Percentiles rank a stretch among this genome's conserved stretches.
These are phyloP conservation scores for Rhynchospora breviuscula DNA, from an alignment of 176 grass and related monocot species.

Conservation along the genomic window DNA sequence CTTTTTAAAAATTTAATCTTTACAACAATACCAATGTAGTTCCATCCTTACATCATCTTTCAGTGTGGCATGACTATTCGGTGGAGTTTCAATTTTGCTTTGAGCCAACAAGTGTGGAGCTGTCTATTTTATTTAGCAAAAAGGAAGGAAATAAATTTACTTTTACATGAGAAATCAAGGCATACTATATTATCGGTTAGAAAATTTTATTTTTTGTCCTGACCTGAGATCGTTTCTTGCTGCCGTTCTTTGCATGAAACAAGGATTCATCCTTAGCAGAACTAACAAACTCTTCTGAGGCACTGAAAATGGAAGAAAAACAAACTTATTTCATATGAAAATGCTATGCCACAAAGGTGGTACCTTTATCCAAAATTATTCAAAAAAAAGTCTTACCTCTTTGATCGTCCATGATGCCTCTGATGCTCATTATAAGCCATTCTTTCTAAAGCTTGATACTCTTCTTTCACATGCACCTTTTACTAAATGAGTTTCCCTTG, in stretches of 20 bases:
- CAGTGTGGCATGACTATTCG: slow-evolving; percentile 45
- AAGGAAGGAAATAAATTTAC: background rate
- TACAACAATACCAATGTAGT: background rate
- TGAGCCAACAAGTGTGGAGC: slow-evolving; percentile 29
- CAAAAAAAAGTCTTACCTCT: background rate
- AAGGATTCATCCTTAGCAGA: background rate
- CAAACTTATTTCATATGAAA: background rate
- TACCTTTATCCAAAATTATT: background rate
- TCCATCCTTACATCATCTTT: slow-evolving; percentile 60
- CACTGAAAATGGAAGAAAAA: background rate
- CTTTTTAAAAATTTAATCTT: background rate
- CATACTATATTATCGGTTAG: background rate
- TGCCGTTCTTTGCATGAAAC: background rate
- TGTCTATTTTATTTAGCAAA: slow-evolving; percentile 2
- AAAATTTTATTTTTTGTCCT: background rate
- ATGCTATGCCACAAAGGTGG: background rate
- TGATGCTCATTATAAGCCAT: background rate
- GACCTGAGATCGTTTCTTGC: background rate
- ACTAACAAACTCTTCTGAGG: background rate
- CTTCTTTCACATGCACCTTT: background rate
- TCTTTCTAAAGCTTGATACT: background rate
- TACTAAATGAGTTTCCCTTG: background rate
- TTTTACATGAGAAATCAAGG: background rate
- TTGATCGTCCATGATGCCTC: slow-evolving; percentile 14
- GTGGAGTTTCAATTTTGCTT: slow-evolving; percentile 29